phyloP scores from a whole-genome alignment of 345 rosid genomes.

The Syzygium aromaticum region DNA sequence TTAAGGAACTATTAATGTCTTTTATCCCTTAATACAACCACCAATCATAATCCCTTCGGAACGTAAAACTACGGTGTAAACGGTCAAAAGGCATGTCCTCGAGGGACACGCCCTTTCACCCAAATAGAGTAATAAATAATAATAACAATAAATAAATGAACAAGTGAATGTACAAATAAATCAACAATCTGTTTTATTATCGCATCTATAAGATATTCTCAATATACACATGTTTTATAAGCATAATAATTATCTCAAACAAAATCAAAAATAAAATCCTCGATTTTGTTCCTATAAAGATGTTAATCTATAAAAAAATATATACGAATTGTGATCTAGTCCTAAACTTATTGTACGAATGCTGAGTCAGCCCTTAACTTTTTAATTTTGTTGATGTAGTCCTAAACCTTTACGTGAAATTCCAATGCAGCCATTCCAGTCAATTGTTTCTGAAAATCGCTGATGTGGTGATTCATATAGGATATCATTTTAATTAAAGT shows the following conservation, averaged over 20 bases:
- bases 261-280: neutral
- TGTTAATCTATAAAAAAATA: neutral
- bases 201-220: neutral
- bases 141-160: neutral
- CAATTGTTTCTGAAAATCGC: accelerated
- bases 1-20: too few species aligned
- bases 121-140: neutral
- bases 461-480: accelerated
- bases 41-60: neutral
- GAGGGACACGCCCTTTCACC: neutral
- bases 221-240: neutral
- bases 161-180: neutral
- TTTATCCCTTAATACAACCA: neutral
- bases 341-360: neutral
- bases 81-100: neutral
- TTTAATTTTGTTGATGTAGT: accelerated
- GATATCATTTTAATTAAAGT: accelerated
- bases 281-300: neutral
- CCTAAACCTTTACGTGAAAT: neutral
- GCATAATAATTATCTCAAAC: neutral
- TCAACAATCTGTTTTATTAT: neutral
- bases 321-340: neutral
- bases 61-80: neutral
- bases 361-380: accelerated
- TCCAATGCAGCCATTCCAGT: accelerated